Percentiles rank a stretch among this genome's conserved stretches.
phyloP scores from a whole-genome alignment of 169 alveolate genomes.

The Theileria annulata region DNA sequence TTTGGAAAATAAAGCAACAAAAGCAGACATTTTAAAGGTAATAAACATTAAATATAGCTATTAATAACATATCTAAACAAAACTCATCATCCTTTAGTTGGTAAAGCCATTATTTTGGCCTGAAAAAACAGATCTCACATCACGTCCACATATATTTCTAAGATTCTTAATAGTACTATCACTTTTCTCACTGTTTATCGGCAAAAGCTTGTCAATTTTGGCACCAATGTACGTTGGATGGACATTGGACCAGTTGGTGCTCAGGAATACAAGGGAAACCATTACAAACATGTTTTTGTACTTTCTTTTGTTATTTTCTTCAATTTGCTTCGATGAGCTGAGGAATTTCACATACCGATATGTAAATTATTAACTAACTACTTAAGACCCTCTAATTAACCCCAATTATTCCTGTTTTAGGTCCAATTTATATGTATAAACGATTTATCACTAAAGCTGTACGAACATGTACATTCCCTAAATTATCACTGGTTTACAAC shows the following conservation, averaged over 20 bases:
- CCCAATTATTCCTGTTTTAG: conserved; percentile 8
- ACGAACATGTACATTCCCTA: conserved; percentile 39
- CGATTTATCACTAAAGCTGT: conserved; percentile 23
- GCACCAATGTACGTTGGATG: conserved; percentile 51
- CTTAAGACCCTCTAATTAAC: not conserved
- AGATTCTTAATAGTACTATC: conserved; percentile 33
- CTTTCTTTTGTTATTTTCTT: conserved; percentile 10
- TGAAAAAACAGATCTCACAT: not conserved
- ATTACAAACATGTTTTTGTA: not conserved
- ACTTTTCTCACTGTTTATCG: conserved; percentile 27
- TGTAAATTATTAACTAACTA: conserved; percentile 24
- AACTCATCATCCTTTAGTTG: conserved; percentile 23
- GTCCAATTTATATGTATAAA: conserved; percentile 42
- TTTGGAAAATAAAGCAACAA: not conserved
- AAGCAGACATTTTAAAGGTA: not conserved
- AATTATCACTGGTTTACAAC: conserved; percentile 58
- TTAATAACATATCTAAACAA: conserved; percentile 1
- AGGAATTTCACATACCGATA: conserved; percentile 52
- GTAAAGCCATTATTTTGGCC: conserved; percentile 63
- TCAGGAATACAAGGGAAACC: not conserved
- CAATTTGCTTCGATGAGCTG: conserved; percentile 43
- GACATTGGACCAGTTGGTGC: conserved; percentile 7
- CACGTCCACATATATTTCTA: conserved; percentile 11
- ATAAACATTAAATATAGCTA: not conserved
- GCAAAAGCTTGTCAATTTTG: conserved; percentile 28